These are phyloP conservation scores for Parsonsia alboflavescens DNA, from an alignment of 257 asterid genomes.

Conservation along the genomic window DNA sequence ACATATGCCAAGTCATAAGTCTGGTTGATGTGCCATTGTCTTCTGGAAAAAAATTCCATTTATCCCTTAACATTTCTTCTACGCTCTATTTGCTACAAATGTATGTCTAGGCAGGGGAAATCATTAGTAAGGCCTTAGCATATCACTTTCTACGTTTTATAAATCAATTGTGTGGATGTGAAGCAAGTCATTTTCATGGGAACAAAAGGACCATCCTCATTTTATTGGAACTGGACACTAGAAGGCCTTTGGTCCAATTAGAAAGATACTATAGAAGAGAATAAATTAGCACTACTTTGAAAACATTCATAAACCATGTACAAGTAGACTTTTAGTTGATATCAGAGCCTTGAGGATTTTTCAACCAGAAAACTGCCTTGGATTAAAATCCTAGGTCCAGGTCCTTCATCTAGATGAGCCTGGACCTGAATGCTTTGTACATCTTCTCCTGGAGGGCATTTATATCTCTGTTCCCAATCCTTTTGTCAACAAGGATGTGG, in stretches of 20 bases:
- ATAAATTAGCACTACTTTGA: background rate
- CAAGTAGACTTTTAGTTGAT: background rate
- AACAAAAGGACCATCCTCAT: background rate
- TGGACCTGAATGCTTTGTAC: background rate
- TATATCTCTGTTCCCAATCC: no score
- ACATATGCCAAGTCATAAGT: background rate
- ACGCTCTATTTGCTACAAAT: background rate
- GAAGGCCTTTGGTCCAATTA: background rate
- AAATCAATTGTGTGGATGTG: no score
- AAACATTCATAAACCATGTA: background rate
- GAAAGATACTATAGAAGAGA: background rate
- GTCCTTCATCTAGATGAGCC: background rate
- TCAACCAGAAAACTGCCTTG: background rate
- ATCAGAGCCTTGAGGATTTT: background rate
- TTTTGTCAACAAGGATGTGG: background rate
- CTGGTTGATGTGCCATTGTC: background rate
- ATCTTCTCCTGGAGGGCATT: background rate
- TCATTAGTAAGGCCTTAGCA: background rate
- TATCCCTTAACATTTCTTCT: background rate
- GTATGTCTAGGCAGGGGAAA: background rate
- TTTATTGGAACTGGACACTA: slow-evolving; percentile 1
- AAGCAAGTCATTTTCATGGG: background rate
- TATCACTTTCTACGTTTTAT: no score
- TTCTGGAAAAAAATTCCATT: background rate
- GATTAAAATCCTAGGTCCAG: background rate